A percentile compares a stretch with the other conserved stretches of the same genome.
Evolutionary conservation across 768 basidiomycete species (phyloP).

Genomic region (Multifurca ochricompacta): DNA sequence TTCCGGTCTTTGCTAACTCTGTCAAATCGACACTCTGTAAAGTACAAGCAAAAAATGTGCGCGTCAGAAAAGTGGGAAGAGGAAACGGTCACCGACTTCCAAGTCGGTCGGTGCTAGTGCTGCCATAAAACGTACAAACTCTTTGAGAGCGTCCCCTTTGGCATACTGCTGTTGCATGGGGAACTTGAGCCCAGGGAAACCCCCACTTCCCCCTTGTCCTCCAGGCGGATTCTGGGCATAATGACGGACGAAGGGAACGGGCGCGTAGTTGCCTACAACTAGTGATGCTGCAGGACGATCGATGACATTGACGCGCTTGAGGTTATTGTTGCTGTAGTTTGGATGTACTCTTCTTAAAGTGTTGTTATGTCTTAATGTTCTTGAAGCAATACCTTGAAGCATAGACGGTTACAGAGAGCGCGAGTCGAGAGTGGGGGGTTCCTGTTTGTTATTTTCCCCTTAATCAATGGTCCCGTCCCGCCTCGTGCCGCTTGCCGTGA

Average conservation of each 20-base stretch:
- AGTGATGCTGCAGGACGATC: neutral
- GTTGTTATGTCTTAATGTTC: neutral
- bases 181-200: slow-evolving; percentile 49
- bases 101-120: too few relatives aligned
- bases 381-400: slow-evolving; percentile 1
- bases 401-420: slow-evolving; percentile 5
- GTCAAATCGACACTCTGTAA: slow-evolving; percentile 83
- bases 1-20: slow-evolving; percentile 73
- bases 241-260: slow-evolving; percentile 22
- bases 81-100: too few relatives aligned
- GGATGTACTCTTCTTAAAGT: neutral
- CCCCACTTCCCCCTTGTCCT: slow-evolving; percentile 35
- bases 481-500: too few relatives aligned
- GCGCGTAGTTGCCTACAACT: neutral
- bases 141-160: slow-evolving; percentile 82
- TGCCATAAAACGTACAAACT: slow-evolving; percentile 66
- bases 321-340: neutral
- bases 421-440: neutral
- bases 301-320: neutral
- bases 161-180: slow-evolving; percentile 49
- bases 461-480: too few relatives aligned
- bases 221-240: slow-evolving; percentile 45
- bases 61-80: slow-evolving; percentile 1
- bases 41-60: too few relatives aligned
- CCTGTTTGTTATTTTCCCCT: neutral